A percentile compares a stretch with the other conserved stretches of the same genome.
These are phyloP conservation scores for Lipomyces yamadae DNA, from an alignment of 805 yeast species.

Conservation along the genomic window DNA sequence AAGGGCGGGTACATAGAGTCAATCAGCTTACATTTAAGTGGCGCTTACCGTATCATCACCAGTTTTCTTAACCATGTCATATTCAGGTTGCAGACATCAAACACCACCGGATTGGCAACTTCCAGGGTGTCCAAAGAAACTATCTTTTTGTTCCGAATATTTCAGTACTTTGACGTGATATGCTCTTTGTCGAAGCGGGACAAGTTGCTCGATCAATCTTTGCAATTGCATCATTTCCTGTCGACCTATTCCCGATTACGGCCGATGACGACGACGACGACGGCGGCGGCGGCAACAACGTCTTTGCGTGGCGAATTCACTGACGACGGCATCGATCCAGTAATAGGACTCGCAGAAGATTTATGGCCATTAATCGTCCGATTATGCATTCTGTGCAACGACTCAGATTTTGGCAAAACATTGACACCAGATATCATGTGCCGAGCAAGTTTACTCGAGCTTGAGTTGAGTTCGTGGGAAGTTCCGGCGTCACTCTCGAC, in stretches of 20 bases:
- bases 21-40: slow-evolving; percentile 32
- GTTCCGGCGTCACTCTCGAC: slow-evolving; percentile 12
- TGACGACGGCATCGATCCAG: slow-evolving; percentile 34
- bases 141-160: slow-evolving; percentile 31
- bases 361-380: slow-evolving; percentile 37
- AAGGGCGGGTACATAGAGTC: slow-evolving; percentile 33
- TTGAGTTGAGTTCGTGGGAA: slow-evolving; percentile 33
- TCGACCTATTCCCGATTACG: slow-evolving; percentile 28
- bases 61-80: slow-evolving; percentile 31
- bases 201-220: slow-evolving; percentile 26
- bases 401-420: slow-evolving; percentile 31
- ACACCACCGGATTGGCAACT: slow-evolving; percentile 4
- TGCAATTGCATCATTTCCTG: slow-evolving; percentile 32
- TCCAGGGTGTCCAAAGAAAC: slow-evolving; percentile 28
- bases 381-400: slow-evolving; percentile 33
- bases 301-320: not conserved
- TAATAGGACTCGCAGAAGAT: slow-evolving; percentile 34
- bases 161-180: slow-evolving; percentile 37
- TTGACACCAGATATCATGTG: slow-evolving; percentile 25
- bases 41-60: slow-evolving; percentile 35
- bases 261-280: not conserved
- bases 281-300: too few species aligned
- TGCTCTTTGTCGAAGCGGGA: slow-evolving; percentile 30
- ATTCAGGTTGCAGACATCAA: slow-evolving; percentile 18
- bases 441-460: slow-evolving; percentile 33